phyloP scores from a whole-genome alignment of 1,284 basidiomycete species.

The Marasmius fiardii region DNA sequence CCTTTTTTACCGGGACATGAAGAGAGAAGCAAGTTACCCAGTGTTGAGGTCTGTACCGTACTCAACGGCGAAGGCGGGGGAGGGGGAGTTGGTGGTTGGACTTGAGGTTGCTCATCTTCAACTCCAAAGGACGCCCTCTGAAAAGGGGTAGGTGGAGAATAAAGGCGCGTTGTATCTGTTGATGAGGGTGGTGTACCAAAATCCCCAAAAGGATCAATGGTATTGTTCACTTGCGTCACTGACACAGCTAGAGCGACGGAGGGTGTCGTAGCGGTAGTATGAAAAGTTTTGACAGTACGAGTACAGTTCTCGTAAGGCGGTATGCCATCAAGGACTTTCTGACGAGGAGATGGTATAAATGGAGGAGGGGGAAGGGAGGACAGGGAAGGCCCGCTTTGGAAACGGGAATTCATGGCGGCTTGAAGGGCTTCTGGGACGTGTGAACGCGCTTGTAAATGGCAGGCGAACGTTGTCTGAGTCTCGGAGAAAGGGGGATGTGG shows the following conservation, averaged over 20 bases:
- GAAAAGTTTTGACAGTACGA: conserved; percentile 14
- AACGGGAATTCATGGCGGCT: conserved; percentile 39
- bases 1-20: conserved; percentile 97
- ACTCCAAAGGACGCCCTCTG: not conserved
- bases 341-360: conserved; percentile 17
- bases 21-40: conserved; percentile 90
- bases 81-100: not conserved
- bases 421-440: conserved; percentile 40
- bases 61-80: conserved; percentile 12
- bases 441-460: conserved; percentile 27
- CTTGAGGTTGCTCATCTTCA: no score
- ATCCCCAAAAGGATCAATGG: conserved; percentile 7
- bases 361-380: no score
- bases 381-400: conserved; percentile 24
- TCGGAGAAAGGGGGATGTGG: conserved; percentile 16
- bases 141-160: not conserved
- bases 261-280: conserved; percentile 22
- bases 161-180: not conserved
- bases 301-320: conserved; percentile 1
- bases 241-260: conserved; percentile 26
- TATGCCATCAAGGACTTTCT: conserved; percentile 10
- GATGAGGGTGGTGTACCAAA: not conserved
- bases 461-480: conserved; percentile 20
- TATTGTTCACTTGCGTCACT: conserved; percentile 14
- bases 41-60: conserved; percentile 20